phyloP scores from a whole-genome alignment of 495 filamentous ascomycete species.

The Parathielavia hyrcaniae region DNA sequence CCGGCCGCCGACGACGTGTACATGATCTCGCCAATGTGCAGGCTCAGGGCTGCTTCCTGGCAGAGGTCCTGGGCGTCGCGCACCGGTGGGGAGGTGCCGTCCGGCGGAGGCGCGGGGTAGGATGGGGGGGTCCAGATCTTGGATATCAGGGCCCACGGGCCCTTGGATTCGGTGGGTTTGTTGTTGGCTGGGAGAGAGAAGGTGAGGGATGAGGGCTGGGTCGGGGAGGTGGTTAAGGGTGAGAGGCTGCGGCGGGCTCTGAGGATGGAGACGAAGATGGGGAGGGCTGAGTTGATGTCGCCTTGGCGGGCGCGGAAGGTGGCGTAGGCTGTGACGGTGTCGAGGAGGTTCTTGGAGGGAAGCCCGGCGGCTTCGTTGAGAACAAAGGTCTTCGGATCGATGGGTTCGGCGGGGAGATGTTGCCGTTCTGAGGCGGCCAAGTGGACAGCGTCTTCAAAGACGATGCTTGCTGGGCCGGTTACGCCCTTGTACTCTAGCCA shows the following conservation, averaged over 20 bases:
- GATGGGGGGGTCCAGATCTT: slow-evolving; percentile 46
- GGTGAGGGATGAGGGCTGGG: background rate
- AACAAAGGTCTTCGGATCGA: slow-evolving; percentile 56
- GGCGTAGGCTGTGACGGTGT: slow-evolving; percentile 67
- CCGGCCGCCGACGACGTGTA: slow-evolving; percentile 48
- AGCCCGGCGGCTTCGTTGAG: slow-evolving; percentile 47
- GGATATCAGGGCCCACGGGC: slow-evolving; percentile 20
- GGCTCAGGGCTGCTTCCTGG: slow-evolving; percentile 77
- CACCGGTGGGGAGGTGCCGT: slow-evolving; percentile 58
- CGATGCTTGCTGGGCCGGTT: slow-evolving; percentile 25
- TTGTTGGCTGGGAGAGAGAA: slow-evolving; percentile 2
- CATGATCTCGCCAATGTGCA: slow-evolving; percentile 90
- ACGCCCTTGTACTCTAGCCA: slow-evolving; percentile 74
- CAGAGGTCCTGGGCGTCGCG: slow-evolving; percentile 59
- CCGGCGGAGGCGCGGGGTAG: slow-evolving; percentile 59
- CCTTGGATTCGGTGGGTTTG: background rate
- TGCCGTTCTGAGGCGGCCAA: slow-evolving; percentile 26
- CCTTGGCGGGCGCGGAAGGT: slow-evolving; percentile 65
- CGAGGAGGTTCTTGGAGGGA: slow-evolving; percentile 66
- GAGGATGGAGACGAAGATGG: slow-evolving; percentile 81
- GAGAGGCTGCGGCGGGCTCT: slow-evolving; percentile 55
- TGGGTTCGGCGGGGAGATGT: slow-evolving; percentile 36
- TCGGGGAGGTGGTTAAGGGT: slow-evolving; percentile 9
- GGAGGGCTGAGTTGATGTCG: slow-evolving; percentile 59
- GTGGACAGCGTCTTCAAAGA: slow-evolving; percentile 30